phyloP scores from a whole-genome alignment of 768 basidiomycete genomes.

The Boletus rubescentipes region DNA sequence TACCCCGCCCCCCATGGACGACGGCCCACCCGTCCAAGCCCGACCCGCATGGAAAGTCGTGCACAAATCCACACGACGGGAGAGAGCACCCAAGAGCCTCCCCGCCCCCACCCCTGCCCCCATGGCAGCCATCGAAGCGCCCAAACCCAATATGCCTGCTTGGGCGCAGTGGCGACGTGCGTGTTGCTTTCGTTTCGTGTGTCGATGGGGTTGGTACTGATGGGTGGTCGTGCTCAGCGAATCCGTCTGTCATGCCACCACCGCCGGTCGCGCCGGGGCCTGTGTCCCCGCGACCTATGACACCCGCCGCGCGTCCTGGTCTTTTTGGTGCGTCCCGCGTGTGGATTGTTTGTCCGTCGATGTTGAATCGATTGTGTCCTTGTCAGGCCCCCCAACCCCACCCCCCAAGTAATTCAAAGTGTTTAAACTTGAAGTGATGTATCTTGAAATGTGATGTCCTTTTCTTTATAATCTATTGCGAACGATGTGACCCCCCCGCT shows the following conservation, averaged over 20 bases:
- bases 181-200: background rate
- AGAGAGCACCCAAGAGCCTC: constrained; percentile 45
- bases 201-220: background rate
- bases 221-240: constrained; percentile 43
- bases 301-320: constrained; percentile 56
- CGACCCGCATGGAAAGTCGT: constrained; percentile 76
- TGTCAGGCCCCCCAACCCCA: constrained; percentile 44
- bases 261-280: constrained; percentile 35
- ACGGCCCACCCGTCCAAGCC: constrained; percentile 46
- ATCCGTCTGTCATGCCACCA: constrained; percentile 62
- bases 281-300: constrained; percentile 33
- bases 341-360: background rate
- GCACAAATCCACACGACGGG: constrained; percentile 58
- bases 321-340: constrained; percentile 54
- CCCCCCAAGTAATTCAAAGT: constrained; percentile 39
- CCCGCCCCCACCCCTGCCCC: constrained; percentile 32
- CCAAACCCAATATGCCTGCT: constrained; percentile 60
- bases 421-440: too few species aligned
- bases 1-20: constrained; percentile 48
- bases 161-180: constrained; percentile 87
- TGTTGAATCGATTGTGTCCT: background rate
- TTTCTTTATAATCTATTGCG: constrained; percentile 4
- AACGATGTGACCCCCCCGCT: too few species aligned
- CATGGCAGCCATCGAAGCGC: constrained; percentile 41
- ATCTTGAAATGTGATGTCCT: background rate